Base-by-base conservation (phyloP, 2,329 filamentous ascomycete species). In the Fusarium robinianum region DNA sequence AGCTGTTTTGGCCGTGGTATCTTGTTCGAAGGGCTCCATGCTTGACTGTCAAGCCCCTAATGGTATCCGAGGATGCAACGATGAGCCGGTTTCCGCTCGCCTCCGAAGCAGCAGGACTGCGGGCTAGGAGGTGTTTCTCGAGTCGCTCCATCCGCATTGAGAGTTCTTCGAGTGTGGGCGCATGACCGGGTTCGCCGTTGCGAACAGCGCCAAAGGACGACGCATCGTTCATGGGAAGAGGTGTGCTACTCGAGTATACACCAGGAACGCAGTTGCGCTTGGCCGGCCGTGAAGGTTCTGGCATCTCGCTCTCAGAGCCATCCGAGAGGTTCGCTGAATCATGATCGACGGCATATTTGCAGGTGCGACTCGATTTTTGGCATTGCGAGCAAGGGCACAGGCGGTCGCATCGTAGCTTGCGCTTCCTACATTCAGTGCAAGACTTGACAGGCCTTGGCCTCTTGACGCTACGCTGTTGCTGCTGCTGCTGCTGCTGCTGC, bases 311-410 rank as follows among this genome's bases (percentile, higher is more conserved):
- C 33, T 78, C 75, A 15, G 74, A 77, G n/a, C 62, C 72, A 35
- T 79, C 77, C 4, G 77, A 79, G 9, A 73, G 60, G 53, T 72
- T 73, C 22, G 68, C 68, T 7, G 66, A 67, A 40, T 76, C 74
- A 21, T 75, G 71, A 42, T 77, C 74, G 14, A 75, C 69, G 16
- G 75, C 68, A 53, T 81, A 81, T 53, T 69, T 75, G 65, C 78
- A 81, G 25, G 64, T 58, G 23, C 78, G 75, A 51, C 71, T 73
- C n/a, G 77, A 77, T 60, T 78, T 80, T 36, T 78, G 75, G 58
- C 79, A 83, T 60, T 81, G 78, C 5, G 76, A 76, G 55, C 79
- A 83, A 4, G 78, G 77, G 29, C 71, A 68, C n/a, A 73, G 67
- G 30, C 79, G 72, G 60, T 82, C 78, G 63, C 79, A 83, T 46